Conservation (phyloP, 495 filamentous ascomycete species). For the Ascobolus immersus region DNA sequence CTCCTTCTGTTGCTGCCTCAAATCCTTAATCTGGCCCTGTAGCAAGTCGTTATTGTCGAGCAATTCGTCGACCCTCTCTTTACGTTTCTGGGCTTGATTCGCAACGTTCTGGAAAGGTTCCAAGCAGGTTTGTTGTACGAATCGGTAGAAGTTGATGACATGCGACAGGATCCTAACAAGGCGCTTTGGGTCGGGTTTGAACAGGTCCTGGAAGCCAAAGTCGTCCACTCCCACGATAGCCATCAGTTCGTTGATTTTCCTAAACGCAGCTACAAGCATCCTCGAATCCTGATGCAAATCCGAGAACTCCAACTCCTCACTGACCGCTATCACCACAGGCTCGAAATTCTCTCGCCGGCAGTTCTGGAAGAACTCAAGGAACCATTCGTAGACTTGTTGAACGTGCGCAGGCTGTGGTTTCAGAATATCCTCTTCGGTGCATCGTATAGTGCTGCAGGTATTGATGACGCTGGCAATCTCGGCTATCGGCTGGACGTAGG, state of each 20-base stretch:
- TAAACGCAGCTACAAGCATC: constrained; percentile 81
- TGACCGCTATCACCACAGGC: constrained; percentile 75
- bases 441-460: no score
- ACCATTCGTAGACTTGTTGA: constrained; percentile 92
- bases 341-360: constrained; percentile 71
- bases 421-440: no score
- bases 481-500: no score
- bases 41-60: constrained; percentile 67
- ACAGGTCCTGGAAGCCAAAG: constrained; percentile 79
- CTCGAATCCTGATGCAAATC: constrained; percentile 68
- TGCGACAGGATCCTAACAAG: constrained; percentile 83
- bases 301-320: constrained; percentile 53
- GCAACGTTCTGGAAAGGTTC: constrained; percentile 69
- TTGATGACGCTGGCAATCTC: no score
- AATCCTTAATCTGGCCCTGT: constrained; percentile 47
- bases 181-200: constrained; percentile 64
- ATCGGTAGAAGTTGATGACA: constrained; percentile 92
- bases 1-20: constrained; percentile 50
- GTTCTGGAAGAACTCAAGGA: constrained; percentile 80
- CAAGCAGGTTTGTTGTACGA: constrained; percentile 75
- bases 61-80: constrained; percentile 63
- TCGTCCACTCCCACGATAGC: constrained; percentile 74
- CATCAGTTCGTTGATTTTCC: constrained; percentile 48
- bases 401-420: no score
- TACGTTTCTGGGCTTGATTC: constrained; percentile 64